Conservation (phyloP, 306 rosid species). For the Quercus suber region DNA sequence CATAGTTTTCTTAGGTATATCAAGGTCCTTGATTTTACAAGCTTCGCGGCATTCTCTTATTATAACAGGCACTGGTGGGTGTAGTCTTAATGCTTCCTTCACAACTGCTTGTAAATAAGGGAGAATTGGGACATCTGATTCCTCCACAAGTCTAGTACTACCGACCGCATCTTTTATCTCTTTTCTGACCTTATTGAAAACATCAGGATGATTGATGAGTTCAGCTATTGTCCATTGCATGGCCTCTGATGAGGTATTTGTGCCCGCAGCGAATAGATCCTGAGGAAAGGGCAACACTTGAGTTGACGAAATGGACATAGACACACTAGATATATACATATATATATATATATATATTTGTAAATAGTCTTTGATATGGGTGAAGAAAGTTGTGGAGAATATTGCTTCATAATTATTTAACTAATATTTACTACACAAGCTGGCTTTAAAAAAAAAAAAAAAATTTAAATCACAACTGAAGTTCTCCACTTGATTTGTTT, state of each 20-base stretch:
- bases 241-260: conserved; percentile 42
- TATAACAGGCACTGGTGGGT: conserved; percentile 37
- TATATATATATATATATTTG: too few species aligned
- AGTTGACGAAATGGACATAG: neutral
- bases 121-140: conserved; percentile 32
- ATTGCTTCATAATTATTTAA: too few species aligned
- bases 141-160: conserved; percentile 35
- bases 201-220: conserved; percentile 45
- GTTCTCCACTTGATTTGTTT: too few species aligned
- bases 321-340: too few species aligned
- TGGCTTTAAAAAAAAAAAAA: too few species aligned
- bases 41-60: conserved; percentile 36
- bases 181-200: conserved; percentile 34
- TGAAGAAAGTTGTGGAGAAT: too few species aligned
- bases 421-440: too few species aligned
- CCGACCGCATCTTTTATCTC: conserved; percentile 31
- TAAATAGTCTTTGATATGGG: too few species aligned
- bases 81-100: conserved; percentile 42
- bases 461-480: too few species aligned
- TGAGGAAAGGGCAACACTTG: conserved; percentile 3
- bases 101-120: conserved; percentile 49
- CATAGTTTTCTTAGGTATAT: conserved; percentile 31
- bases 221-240: conserved; percentile 54
- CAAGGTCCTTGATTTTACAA: conserved; percentile 36
- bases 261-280: conserved; percentile 51